Percentiles rank a stretch among this genome's conserved stretches.
phyloP scores from a whole-genome alignment of 768 basidiomycete species.

The Rhodosporidiobolus odoratus region DNA sequence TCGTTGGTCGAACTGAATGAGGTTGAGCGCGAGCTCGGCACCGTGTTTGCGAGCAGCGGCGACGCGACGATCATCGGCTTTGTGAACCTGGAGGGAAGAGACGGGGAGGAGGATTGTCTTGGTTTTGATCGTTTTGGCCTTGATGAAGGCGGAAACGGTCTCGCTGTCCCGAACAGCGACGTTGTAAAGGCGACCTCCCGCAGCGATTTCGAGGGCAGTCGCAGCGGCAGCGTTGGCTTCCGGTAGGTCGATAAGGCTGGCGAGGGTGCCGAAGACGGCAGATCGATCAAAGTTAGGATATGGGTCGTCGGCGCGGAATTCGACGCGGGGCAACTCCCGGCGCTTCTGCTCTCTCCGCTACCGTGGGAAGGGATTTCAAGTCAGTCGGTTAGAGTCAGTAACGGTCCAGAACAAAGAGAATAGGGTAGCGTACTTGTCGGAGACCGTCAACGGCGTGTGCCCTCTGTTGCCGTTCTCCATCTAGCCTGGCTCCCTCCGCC shows the following conservation, averaged over 20 bases:
- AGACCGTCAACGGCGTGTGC: conserved; percentile 55
- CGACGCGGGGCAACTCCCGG: conserved; percentile 49
- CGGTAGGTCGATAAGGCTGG: conserved; percentile 73
- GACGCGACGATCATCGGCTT: conserved; percentile 45
- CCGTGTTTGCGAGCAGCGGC: conserved; percentile 86
- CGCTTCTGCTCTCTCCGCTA: conserved; percentile 59
- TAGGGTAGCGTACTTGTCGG: conserved; percentile 61
- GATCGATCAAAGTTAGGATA: conserved; percentile 70
- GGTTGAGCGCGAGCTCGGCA: conserved; percentile 77
- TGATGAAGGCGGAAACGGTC: conserved; percentile 30
- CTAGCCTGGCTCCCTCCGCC: conserved; percentile 60
- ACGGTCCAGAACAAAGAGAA: too few species aligned
- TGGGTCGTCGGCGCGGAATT: conserved; percentile 78
- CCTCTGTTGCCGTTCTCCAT: conserved; percentile 53
- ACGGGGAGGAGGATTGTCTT: conserved; percentile 31
- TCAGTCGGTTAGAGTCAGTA: background rate
- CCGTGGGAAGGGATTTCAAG: background rate
- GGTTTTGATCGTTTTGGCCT: conserved; percentile 35
- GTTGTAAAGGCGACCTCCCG: conserved; percentile 82
- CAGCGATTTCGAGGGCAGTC: conserved; percentile 87
- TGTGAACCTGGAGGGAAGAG: conserved; percentile 14
- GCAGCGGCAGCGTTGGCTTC: conserved; percentile 67
- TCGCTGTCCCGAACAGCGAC: conserved; percentile 44
- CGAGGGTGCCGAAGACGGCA: conserved; percentile 87
- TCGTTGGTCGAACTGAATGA: conserved; percentile 74